phyloP scores from a whole-genome alignment of 192 early-diverging fungal species.

The Mortierella antarctica region DNA sequence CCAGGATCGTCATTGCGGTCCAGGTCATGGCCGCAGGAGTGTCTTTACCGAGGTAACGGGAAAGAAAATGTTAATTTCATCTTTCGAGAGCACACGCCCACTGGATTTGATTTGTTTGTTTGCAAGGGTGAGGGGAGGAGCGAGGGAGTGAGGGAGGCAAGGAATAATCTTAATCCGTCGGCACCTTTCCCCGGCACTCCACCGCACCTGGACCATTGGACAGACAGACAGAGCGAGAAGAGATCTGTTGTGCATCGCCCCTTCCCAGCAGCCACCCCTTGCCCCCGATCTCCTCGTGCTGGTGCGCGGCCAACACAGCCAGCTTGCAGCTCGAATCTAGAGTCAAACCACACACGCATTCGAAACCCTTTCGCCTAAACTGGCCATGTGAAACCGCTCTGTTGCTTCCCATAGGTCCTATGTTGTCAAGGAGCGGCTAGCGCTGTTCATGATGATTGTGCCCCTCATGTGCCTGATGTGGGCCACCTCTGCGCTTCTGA shows the following conservation, averaged over 20 bases:
- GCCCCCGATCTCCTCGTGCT: too few relatives aligned
- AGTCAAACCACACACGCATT: not conserved
- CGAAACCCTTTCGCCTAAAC: not conserved
- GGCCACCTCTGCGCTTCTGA: constrained; percentile 71
- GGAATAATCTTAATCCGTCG: constrained; percentile 34
- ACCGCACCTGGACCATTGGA: too few relatives aligned
- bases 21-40: constrained; percentile 92
- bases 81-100: not conserved
- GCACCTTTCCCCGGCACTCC: too few relatives aligned
- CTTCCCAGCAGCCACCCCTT: too few relatives aligned
- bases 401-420: constrained; percentile 58
- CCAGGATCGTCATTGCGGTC: constrained; percentile 84
- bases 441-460: constrained; percentile 75
- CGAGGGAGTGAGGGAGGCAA: not conserved
- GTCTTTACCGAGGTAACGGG: constrained; percentile 74
- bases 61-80: constrained; percentile 3
- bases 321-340: too few relatives aligned
- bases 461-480: constrained; percentile 90
- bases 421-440: constrained; percentile 69
- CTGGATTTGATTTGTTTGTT: not conserved
- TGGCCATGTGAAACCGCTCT: constrained; percentile 13
- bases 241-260: too few relatives aligned
- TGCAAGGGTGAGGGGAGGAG: not conserved
- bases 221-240: too few relatives aligned
- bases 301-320: too few relatives aligned